A percentile compares a stretch with the other conserved stretches of the same genome.
Conservation (phyloP, 2,329 filamentous ascomycete species). For the Teratosphaeria gauchensis region DNA sequence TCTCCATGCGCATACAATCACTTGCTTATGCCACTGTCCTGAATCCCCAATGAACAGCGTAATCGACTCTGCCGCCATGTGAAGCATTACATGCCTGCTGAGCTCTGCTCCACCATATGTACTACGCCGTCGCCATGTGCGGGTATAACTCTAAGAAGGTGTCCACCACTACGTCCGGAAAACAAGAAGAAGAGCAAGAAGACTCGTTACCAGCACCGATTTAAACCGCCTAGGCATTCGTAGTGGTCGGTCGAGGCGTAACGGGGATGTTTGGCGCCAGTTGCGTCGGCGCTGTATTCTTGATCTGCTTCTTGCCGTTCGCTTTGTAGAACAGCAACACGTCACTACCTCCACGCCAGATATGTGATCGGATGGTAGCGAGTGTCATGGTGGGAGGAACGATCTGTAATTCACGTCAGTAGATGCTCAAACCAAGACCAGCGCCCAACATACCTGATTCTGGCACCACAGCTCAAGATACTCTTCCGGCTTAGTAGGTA, state of each 20-base stretch:
- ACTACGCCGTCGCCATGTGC: neutral
- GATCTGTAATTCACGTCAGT: conserved; percentile 30
- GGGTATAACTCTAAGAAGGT: neutral
- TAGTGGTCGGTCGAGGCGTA: conserved; percentile 3
- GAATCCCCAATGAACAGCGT: too few species aligned
- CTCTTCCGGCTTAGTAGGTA: conserved; percentile 69
- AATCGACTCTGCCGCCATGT: too few species aligned
- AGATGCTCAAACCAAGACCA: conserved; percentile 27
- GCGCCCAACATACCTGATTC: conserved; percentile 57
- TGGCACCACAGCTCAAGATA: conserved; percentile 95
- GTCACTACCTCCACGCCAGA: conserved; percentile 94
- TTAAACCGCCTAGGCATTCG: too few species aligned
- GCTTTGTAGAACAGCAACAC: conserved; percentile 83
- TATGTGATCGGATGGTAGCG: conserved; percentile 80
- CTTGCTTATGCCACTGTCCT: too few species aligned
- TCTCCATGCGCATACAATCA: too few species aligned
- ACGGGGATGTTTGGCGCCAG: conserved; percentile 2
- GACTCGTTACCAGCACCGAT: neutral
- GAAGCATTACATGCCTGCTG: too few species aligned
- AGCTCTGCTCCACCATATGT: neutral
- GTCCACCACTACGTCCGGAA: neutral
- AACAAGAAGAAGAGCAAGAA: neutral
- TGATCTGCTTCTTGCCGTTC: conserved; percentile 67
- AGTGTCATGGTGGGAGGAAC: conserved; percentile 79
- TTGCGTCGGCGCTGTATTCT: conserved; percentile 6